These are phyloP conservation scores for Neurospora pannonica DNA, from an alignment of 495 filamentous ascomycete genomes.

Conservation along the genomic window DNA sequence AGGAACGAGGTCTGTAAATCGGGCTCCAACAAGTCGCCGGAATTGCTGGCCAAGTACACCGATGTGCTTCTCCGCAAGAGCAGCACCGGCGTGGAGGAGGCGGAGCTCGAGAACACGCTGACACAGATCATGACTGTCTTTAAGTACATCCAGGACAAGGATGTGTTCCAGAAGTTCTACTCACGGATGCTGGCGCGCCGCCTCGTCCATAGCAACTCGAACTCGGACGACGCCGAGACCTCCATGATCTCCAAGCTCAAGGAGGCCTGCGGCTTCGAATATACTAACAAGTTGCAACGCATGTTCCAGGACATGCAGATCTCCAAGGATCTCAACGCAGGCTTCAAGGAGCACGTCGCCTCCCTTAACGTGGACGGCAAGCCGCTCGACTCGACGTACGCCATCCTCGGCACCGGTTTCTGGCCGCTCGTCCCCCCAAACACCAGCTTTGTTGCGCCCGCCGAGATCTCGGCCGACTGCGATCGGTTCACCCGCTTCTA, in stretches of 20 bases:
- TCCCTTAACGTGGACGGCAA: constrained; percentile 28
- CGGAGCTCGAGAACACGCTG: constrained; percentile 81
- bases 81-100: constrained; percentile 80
- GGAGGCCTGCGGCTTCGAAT: constrained; percentile 96
- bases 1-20: constrained; percentile 90
- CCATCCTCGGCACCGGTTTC: constrained; percentile 91
- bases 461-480: constrained; percentile 75
- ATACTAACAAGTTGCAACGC: constrained; percentile 97
- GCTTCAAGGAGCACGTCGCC: constrained; percentile 56
- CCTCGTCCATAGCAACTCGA: constrained; percentile 85
- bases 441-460: constrained; percentile 77
- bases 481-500: constrained; percentile 88
- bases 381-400: constrained; percentile 64
- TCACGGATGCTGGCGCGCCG: constrained; percentile 93
- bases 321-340: constrained; percentile 87
- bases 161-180: constrained; percentile 99
- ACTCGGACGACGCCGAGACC: constrained; percentile 93
- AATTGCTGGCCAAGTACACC: constrained; percentile 92
- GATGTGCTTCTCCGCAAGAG: constrained; percentile 90
- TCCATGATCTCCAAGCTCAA: constrained; percentile 99
- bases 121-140: constrained; percentile 99
- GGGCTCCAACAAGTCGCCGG: constrained; percentile 84
- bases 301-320: constrained; percentile 99
- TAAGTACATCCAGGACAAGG: constrained; percentile 99
- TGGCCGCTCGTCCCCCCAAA: constrained; percentile 85